A percentile compares a stretch with the other conserved stretches of the same genome.
These are phyloP conservation scores for Silene conica DNA, from an alignment of 148 eudicot species.

Conservation along the genomic window DNA sequence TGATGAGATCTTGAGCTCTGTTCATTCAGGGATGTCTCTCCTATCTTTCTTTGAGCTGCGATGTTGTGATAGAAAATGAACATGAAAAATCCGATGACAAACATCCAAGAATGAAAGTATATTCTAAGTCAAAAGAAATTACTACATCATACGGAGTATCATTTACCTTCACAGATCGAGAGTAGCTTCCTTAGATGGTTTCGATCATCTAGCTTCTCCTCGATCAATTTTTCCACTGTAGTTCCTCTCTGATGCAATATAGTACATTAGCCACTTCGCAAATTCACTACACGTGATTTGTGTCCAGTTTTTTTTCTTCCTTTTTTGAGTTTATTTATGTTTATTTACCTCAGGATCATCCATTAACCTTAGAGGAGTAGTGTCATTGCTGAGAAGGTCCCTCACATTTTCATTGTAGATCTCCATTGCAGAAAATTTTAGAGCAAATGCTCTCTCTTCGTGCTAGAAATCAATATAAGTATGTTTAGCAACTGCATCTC, in stretches of 20 bases:
- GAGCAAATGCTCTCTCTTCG: slow-evolving; percentile 80
- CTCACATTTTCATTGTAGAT: slow-evolving; percentile 92
- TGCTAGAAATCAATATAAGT: slow-evolving; percentile 42
- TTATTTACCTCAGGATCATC: slow-evolving; percentile 84
- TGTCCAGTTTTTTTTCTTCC: background rate
- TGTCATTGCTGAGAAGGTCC: slow-evolving; percentile 78
- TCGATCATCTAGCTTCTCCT: slow-evolving; percentile 74
- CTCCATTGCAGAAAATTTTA: slow-evolving; percentile 94
- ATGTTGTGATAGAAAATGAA: slow-evolving; percentile 4
- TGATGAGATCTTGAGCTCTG: slow-evolving; percentile 94
- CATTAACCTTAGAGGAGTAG: slow-evolving; percentile 61
- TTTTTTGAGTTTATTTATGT: background rate
- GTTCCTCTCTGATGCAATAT: slow-evolving; percentile 63
- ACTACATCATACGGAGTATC: no score
- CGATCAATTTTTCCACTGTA: slow-evolving; percentile 80
- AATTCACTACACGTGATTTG: background rate
- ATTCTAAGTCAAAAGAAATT: background rate
- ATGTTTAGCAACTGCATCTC: slow-evolving; percentile 12
- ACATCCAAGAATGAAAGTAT: background rate
- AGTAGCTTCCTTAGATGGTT: slow-evolving; percentile 78
- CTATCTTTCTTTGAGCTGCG: slow-evolving; percentile 80
- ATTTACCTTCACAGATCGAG: slow-evolving; percentile 81
- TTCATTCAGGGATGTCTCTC: slow-evolving; percentile 83
- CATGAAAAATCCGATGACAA: slow-evolving; percentile 1
- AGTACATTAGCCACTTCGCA: slow-evolving; percentile 17